Evolutionary conservation across 2,329 filamentous ascomycete genomes (phyloP).

Genomic region (Xylaria hypoxylon): DNA sequence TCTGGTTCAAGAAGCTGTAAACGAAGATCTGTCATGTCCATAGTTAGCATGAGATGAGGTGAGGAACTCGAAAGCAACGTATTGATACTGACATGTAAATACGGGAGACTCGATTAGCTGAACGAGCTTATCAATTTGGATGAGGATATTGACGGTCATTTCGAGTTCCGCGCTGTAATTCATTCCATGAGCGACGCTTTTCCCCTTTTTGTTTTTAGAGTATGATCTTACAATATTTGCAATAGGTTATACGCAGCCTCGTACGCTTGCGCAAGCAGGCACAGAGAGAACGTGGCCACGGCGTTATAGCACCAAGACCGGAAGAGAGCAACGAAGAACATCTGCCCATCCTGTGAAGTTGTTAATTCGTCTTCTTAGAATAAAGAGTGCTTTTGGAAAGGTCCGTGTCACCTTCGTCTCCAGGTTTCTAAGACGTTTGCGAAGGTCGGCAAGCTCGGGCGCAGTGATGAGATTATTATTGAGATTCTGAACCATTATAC

Average conservation of each 20-base stretch:
- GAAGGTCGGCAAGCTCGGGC: slow-evolving; percentile 89
- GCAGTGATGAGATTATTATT: slow-evolving; percentile 99
- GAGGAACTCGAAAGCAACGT: not conserved
- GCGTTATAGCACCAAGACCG: slow-evolving; percentile 99
- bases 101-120: slow-evolving; percentile 97
- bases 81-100: slow-evolving; percentile 84
- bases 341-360: slow-evolving; percentile 82
- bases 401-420: slow-evolving; percentile 76
- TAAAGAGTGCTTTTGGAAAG: not conserved
- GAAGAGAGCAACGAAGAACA: slow-evolving; percentile 93
- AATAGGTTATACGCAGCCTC: slow-evolving; percentile 97
- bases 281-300: slow-evolving; percentile 96
- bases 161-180: slow-evolving; percentile 86
- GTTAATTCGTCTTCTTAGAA: slow-evolving; percentile 27
- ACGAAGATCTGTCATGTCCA: slow-evolving; percentile 77
- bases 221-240: slow-evolving; percentile 82
- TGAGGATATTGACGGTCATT: slow-evolving; percentile 98
- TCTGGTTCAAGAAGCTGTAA: slow-evolving; percentile 96
- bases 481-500: slow-evolving; percentile 99
- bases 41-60: slow-evolving; percentile 13
- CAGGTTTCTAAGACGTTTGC: slow-evolving; percentile 88
- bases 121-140: slow-evolving; percentile 98
- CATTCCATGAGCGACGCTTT: slow-evolving; percentile 38
- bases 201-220: not conserved
- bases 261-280: slow-evolving; percentile 94